Conservation (phyloP, 1,139 yeast species). For the Geotrichum candidum region DNA sequence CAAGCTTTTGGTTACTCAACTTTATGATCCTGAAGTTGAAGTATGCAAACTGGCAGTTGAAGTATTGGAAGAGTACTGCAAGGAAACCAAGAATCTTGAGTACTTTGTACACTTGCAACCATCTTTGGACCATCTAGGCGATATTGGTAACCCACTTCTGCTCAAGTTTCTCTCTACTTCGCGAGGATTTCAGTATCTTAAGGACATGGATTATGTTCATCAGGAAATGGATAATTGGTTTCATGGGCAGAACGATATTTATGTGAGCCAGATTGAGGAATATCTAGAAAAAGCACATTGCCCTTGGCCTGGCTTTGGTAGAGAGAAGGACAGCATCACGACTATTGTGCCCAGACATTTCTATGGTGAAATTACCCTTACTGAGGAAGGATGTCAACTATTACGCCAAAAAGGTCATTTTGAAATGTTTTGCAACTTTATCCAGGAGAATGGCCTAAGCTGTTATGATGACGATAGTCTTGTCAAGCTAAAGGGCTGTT, state of each 20-base stretch:
- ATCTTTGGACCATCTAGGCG: constrained; percentile 42
- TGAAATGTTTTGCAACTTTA: constrained; percentile 39
- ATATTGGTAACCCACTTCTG: constrained; percentile 44
- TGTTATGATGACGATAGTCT: constrained; percentile 29
- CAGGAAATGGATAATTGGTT: constrained; percentile 58
- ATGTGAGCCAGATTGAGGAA: constrained; percentile 49
- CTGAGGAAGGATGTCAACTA: constrained; percentile 68
- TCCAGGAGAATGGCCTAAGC: constrained; percentile 33
- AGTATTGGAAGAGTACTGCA: constrained; percentile 46
- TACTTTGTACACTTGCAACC: constrained; percentile 44
- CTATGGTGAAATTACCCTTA: constrained; percentile 71
- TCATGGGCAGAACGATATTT: constrained; percentile 47
- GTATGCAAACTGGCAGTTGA: constrained; percentile 56
- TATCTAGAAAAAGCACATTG: constrained; percentile 32
- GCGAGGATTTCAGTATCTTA: constrained; percentile 50
- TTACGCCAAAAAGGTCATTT: constrained; percentile 46
- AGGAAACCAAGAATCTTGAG: constrained; percentile 39
- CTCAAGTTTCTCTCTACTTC: constrained; percentile 51
- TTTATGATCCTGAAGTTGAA: constrained; percentile 58
- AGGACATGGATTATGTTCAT: constrained; percentile 48
- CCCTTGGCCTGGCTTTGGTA: constrained; percentile 13
- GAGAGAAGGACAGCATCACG: constrained; percentile 7
- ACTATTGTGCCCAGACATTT: constrained; percentile 56
- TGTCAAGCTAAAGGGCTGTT: constrained; percentile 57
- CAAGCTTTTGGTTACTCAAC: constrained; percentile 55